Conservation (phyloP, 2,329 filamentous ascomycete species). For the Colletotrichum sidae region DNA sequence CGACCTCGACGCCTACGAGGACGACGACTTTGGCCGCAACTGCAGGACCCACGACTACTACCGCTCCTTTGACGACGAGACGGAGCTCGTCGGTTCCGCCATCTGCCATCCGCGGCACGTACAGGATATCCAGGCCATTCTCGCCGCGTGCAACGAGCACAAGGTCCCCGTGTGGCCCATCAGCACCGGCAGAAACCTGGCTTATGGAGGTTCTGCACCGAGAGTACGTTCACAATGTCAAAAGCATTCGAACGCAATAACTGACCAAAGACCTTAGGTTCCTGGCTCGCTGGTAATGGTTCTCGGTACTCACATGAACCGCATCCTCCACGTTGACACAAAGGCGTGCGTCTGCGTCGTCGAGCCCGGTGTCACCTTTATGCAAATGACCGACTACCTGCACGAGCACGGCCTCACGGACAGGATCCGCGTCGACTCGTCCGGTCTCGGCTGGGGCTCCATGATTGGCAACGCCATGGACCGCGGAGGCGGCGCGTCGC, state of each 20-base stretch:
- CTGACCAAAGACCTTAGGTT: conserved; percentile 42
- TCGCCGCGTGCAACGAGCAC: conserved; percentile 55
- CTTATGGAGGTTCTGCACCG: conserved; percentile 65
- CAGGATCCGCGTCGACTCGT: conserved; percentile 56
- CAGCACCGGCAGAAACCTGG: conserved; percentile 61
- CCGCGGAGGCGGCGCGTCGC: conserved; percentile 58
- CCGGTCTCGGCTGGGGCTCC: conserved; percentile 55
- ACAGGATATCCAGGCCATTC: conserved; percentile 51
- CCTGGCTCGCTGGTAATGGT: conserved; percentile 62
- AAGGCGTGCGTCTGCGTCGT: conserved; percentile 62
- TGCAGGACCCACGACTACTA: conserved; percentile 31
- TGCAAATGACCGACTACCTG: conserved; percentile 61
- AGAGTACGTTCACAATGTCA: conserved; percentile 42
- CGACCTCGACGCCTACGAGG: conserved; percentile 23
- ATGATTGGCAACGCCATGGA: conserved; percentile 60
- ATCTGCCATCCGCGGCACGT: conserved; percentile 39
- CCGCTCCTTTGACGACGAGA: conserved; percentile 29
- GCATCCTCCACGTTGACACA: conserved; percentile 61
- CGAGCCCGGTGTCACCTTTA: conserved; percentile 67
- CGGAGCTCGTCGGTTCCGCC: conserved; percentile 19
- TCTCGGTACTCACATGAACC: conserved; percentile 65
- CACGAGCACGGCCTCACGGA: conserved; percentile 51
- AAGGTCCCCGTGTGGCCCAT: conserved; percentile 62
- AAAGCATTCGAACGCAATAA: not conserved
- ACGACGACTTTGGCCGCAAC: conserved; percentile 28